Evolutionary conservation across 805 yeast species (phyloP).

Genomic region (Nakazawaea wyomingensis): DNA sequence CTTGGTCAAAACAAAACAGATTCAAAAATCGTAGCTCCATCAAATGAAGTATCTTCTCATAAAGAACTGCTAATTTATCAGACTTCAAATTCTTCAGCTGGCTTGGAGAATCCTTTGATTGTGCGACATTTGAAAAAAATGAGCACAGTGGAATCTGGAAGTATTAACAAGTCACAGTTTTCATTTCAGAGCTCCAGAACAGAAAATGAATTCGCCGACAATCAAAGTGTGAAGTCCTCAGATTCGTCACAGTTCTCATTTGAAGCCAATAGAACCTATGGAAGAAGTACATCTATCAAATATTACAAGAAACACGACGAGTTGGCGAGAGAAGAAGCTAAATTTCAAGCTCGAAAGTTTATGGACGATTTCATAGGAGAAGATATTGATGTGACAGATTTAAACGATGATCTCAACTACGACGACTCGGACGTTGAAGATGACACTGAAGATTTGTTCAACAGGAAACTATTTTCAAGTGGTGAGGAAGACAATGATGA

Average conservation of each 20-base stretch:
- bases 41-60: no score
- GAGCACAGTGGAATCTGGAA: neutral
- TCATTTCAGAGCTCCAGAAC: neutral
- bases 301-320: slow-evolving; percentile 31
- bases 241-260: slow-evolving; percentile 30
- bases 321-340: slow-evolving; percentile 21
- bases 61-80: no score
- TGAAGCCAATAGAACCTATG: slow-evolving; percentile 22
- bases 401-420: slow-evolving; percentile 28
- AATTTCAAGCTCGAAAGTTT: slow-evolving; percentile 15
- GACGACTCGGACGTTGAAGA: slow-evolving; percentile 27
- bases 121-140: neutral
- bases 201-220: neutral
- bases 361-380: slow-evolving; percentile 22
- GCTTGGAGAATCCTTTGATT: neutral
- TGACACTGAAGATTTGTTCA: slow-evolving; percentile 34
- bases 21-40: no score
- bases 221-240: slow-evolving; percentile 7
- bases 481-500: slow-evolving; percentile 20
- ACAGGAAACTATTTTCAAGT: slow-evolving; percentile 30
- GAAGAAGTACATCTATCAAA: slow-evolving; percentile 31
- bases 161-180: neutral
- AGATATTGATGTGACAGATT: slow-evolving; percentile 19
- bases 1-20: no score
- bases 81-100: slow-evolving; percentile 1